Base-by-base conservation (phyloP, 2,329 filamentous ascomycete species). In the Pyrenophora seminiperda region DNA sequence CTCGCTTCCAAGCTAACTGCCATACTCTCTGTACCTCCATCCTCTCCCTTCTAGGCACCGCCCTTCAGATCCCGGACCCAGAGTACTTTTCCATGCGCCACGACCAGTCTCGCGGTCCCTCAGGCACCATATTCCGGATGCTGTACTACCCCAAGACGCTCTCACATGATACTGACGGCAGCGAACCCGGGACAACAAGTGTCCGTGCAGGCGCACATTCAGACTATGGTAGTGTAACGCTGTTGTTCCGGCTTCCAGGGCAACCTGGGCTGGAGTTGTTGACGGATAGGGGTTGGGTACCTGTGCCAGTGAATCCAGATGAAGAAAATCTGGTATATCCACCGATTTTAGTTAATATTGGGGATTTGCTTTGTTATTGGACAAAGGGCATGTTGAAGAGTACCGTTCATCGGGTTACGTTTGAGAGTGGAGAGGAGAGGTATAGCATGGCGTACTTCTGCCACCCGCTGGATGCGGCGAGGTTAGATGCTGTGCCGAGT, bases 121-220 rank as follows among this genome's bases (percentile, higher is more conserved):
- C 79, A 13, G 81, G 82, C 32, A 81, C 76, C 15, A 72, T 80
- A 24, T 74, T 80, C 61, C 66, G 78, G 5, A 58, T 80, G 32
- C 83, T 97, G 1, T 80, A 80, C 62, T 78, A 76, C 45, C 78
- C 64, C 70, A 27, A 43, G 65, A 54, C 61, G 11, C 10, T 59
- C 13, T 31, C 48, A 7, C 40, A 49, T 7, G 37, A 47, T 65
- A 76, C 46, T 56, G 71, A 36, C n/a, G 17, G 7, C 4, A 5
- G 14, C 22, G 32, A 17, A 15, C 34, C 17, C 24, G 42, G 37
- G 2, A 29, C 27, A 74, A 78, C 14, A 7, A 89, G 93, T 65
- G 83, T 97, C 53, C 87, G 93, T 20, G 93, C 93, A 5, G 94
- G 93, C 49, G 91, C 93, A 0, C 93, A 97, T 73, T 93, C 89